These are phyloP conservation scores for Pseudoscleropodium purum DNA, from an alignment of 225 moss, liverwort and hornwort species.

Conservation along the genomic window DNA sequence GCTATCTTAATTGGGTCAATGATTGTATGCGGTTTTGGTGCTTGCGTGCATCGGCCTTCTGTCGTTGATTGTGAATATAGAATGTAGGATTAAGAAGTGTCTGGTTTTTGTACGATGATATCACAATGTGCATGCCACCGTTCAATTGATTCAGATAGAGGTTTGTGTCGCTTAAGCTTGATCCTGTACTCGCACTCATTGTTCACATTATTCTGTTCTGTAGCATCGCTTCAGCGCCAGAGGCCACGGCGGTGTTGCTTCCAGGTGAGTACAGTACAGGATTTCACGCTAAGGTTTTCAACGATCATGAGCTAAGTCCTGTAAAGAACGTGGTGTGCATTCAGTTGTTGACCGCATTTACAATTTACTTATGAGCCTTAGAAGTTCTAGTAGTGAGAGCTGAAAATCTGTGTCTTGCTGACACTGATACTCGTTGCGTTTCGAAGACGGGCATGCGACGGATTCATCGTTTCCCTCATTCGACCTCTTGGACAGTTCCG, in stretches of 20 bases:
- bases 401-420: constrained; percentile 13
- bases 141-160: neutral
- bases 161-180: neutral
- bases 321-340: neutral
- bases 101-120: neutral
- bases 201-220: constrained; percentile 10
- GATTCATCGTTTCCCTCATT: constrained; percentile 87
- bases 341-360: neutral
- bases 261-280: constrained; percentile 48
- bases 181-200: neutral
- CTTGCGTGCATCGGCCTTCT: neutral
- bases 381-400: neutral
- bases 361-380: neutral
- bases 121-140: neutral
- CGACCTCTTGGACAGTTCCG: constrained; percentile 79
- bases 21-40: neutral
- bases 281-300: neutral
- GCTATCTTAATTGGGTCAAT: neutral
- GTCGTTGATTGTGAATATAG: neutral
- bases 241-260: constrained; percentile 94
- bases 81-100: neutral
- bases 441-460: constrained; percentile 78
- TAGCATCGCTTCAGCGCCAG: constrained; percentile 95
- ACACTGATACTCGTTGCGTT: constrained; percentile 10
- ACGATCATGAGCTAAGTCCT: neutral